Conservation (phyloP, 2,329 filamentous ascomycete genomes). For the Sclerotinia sclerotiorum region DNA sequence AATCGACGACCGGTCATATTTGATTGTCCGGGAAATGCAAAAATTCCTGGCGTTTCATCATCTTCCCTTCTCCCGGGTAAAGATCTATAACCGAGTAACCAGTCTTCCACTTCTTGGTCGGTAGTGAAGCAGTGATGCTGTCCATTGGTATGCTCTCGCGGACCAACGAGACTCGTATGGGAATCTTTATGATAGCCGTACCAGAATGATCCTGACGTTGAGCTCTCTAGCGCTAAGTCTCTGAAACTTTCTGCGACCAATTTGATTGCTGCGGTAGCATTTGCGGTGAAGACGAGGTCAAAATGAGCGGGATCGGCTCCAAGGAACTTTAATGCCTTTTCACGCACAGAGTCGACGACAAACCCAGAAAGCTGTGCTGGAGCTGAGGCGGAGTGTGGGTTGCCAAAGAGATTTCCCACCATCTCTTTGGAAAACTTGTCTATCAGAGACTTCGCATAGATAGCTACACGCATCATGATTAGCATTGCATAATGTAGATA, state of each 20-base stretch:
- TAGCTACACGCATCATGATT: slow-evolving; percentile 42
- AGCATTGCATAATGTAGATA: neutral
- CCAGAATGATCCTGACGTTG: slow-evolving; percentile 62
- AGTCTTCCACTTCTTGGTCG: slow-evolving; percentile 62
- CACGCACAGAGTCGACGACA: slow-evolving; percentile 71
- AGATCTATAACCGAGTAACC: slow-evolving; percentile 50
- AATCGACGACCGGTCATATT: slow-evolving; percentile 47
- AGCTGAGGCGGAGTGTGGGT: slow-evolving; percentile 82
- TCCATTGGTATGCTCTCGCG: slow-evolving; percentile 66
- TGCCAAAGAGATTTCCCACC: slow-evolving; percentile 76
- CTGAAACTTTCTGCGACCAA: slow-evolving; percentile 76
- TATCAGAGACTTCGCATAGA: slow-evolving; percentile 76
- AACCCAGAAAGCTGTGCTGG: slow-evolving; percentile 75
- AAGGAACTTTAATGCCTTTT: slow-evolving; percentile 71
- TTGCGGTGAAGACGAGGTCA: slow-evolving; percentile 85
- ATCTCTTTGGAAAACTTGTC: slow-evolving; percentile 79
- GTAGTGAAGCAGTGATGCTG: slow-evolving; percentile 62
- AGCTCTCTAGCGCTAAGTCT: slow-evolving; percentile 61
- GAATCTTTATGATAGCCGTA: slow-evolving; percentile 82
- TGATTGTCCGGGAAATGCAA: slow-evolving; percentile 80
- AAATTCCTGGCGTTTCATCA: slow-evolving; percentile 47
- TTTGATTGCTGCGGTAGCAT: slow-evolving; percentile 90
- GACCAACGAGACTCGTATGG: slow-evolving; percentile 84
- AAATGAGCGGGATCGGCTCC: slow-evolving; percentile 77
- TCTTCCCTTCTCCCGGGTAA: slow-evolving; percentile 37